phyloP scores from a whole-genome alignment of 2,329 filamentous ascomycete genomes.

The Purpureocillium takamizusanense region DNA sequence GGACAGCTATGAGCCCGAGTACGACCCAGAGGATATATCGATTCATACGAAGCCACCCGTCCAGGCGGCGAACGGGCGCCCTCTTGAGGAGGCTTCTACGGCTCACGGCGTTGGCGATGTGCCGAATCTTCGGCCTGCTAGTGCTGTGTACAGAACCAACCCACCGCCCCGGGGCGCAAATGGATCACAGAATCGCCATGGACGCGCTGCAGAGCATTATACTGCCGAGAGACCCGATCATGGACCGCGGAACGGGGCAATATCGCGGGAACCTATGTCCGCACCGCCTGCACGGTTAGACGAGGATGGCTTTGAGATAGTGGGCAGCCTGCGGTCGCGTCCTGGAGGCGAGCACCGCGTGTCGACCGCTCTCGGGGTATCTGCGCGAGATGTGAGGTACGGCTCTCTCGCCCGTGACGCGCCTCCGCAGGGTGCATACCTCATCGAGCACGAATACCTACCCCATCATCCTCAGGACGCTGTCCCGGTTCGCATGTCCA shows the following conservation, averaged over 20 bases:
- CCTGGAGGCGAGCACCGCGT: background rate
- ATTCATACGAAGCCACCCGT: background rate
- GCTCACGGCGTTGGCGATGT: constrained; percentile 1
- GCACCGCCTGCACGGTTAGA: background rate
- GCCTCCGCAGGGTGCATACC: background rate
- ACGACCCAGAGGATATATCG: background rate
- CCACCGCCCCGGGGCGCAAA: too few species aligned
- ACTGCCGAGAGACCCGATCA: background rate
- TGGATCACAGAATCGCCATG: too few species aligned
- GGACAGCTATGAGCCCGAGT: constrained; percentile 1
- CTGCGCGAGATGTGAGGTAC: background rate
- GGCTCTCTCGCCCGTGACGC: too few species aligned
- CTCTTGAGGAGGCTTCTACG: too few species aligned
- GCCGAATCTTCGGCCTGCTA: constrained; percentile 16
- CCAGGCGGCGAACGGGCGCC: too few species aligned
- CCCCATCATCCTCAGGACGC: background rate
- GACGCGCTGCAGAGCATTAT: too few species aligned
- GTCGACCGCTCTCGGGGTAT: too few species aligned
- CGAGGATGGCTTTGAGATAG: background rate
- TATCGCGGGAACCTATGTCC: background rate
- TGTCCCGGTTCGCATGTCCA: background rate
- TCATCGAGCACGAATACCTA: background rate
- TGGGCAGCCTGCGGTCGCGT: background rate
- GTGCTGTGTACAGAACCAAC: constrained; percentile 17
- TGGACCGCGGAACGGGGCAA: background rate